phyloP scores from a whole-genome alignment of 495 filamentous ascomycete genomes.

The Penicillium mononematosum region DNA sequence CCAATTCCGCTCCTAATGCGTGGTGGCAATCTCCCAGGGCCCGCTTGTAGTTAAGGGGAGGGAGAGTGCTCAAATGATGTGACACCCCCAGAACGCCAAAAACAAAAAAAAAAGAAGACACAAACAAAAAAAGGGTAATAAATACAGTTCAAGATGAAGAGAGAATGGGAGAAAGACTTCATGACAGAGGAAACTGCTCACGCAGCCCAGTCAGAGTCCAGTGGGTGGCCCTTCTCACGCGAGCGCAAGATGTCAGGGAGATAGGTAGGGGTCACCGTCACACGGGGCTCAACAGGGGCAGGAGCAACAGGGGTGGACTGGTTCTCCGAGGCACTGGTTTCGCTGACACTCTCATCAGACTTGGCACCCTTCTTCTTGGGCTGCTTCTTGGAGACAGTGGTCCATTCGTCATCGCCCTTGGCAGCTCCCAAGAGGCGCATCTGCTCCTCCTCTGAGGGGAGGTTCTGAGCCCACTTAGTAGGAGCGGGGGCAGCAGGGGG shows the following conservation, averaged over 20 bases:
- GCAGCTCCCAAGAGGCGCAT: constrained; percentile 63
- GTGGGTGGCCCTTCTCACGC: constrained; percentile 50
- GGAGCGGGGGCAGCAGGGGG: constrained; percentile 29
- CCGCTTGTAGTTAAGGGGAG: constrained; percentile 1
- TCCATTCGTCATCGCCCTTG: constrained; percentile 64
- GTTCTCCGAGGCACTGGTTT: constrained; percentile 42
- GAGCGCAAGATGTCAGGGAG: constrained; percentile 44
- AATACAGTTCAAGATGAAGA: constrained; percentile 33
- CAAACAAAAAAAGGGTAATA: constrained; percentile 28
- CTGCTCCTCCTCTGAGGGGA: constrained; percentile 85
- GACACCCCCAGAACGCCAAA: constrained; percentile 40
- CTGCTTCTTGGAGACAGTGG: constrained; percentile 70
- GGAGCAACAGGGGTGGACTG: constrained; percentile 33
- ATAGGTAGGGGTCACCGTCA: constrained; percentile 44
- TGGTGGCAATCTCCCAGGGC: constrained; percentile 9
- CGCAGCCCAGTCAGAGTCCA: constrained; percentile 60
- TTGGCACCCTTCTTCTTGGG: constrained; percentile 52
- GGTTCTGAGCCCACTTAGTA: constrained; percentile 53
- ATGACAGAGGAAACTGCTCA: constrained; percentile 21
- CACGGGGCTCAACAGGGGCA: constrained; percentile 39
- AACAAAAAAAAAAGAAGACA: constrained; percentile 7
- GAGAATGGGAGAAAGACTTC: not conserved
- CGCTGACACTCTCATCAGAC: constrained; percentile 43
- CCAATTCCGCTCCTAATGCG: constrained; percentile 22
- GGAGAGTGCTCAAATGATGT: constrained; percentile 30